A percentile compares a stretch with the other conserved stretches of the same genome.
Conservation (phyloP, 2,329 filamentous ascomycete species). For the Neospermospora avenae region DNA sequence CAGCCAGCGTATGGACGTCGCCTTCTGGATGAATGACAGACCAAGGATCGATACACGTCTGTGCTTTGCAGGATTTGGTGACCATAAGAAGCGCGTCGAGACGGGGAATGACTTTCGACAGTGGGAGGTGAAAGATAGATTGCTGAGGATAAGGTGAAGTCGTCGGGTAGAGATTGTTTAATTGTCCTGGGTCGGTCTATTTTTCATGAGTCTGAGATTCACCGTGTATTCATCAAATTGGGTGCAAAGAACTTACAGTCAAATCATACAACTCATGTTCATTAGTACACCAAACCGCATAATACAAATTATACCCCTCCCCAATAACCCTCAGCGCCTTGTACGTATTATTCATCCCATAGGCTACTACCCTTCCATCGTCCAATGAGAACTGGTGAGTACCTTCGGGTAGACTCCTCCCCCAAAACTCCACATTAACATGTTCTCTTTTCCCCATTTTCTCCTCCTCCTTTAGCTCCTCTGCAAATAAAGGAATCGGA, state of each 20-base stretch:
- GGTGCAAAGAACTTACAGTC: conserved; percentile 39
- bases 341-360: conserved; percentile 45
- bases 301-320: conserved; percentile 56
- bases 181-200: conserved; percentile 51
- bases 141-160: conserved; percentile 10
- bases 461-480: conserved; percentile 20
- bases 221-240: not conserved
- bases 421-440: conserved; percentile 48
- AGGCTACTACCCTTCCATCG: conserved; percentile 26
- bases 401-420: conserved; percentile 32
- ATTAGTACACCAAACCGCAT: conserved; percentile 66
- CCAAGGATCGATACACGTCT: conserved; percentile 55
- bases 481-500: conserved; percentile 38
- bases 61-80: conserved; percentile 56
- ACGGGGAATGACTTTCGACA: conserved; percentile 44
- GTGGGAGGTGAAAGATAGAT: conserved; percentile 35
- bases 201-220: not conserved
- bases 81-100: conserved; percentile 58
- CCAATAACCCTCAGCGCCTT: conserved; percentile 45
- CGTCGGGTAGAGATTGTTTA: conserved; percentile 43
- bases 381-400: conserved; percentile 26
- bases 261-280: conserved; percentile 66
- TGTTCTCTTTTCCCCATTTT: conserved; percentile 42
- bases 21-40: conserved; percentile 50
- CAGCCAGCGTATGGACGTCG: conserved; percentile 47